Evolutionary conservation across 495 filamentous ascomycete genomes (phyloP).

Genomic region (Aspergillus olivimuriae): DNA sequence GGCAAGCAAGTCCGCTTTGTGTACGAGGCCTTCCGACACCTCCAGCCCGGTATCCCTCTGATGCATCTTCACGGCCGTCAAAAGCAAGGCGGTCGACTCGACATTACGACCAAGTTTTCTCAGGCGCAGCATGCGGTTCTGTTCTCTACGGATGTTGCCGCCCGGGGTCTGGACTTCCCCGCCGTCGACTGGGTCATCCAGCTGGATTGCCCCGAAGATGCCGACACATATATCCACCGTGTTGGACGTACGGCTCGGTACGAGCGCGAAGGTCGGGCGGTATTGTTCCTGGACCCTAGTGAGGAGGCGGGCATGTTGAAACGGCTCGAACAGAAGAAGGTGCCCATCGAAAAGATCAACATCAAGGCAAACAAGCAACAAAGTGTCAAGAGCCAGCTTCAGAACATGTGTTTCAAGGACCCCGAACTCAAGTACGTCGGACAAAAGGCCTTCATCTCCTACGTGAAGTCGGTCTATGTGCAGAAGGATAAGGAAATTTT

Average conservation of each 20-base stretch:
- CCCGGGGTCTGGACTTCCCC: constrained; percentile 90
- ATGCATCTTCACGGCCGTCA: constrained; percentile 92
- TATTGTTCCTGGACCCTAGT: constrained; percentile 85
- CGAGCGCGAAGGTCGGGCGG: constrained; percentile 77
- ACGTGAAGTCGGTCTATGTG: constrained; percentile 72
- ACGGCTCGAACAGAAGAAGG: constrained; percentile 77
- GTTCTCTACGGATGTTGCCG: constrained; percentile 92
- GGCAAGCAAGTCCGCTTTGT: constrained; percentile 96
- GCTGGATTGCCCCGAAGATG: constrained; percentile 90
- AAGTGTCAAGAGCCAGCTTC: constrained; percentile 72
- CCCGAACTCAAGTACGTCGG: constrained; percentile 91
- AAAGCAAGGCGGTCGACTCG: constrained; percentile 79
- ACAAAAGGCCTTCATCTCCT: constrained; percentile 91
- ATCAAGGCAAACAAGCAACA: constrained; percentile 85
- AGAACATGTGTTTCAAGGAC: constrained; percentile 92
- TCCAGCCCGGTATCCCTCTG: constrained; percentile 94
- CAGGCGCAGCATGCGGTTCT: constrained; percentile 74
- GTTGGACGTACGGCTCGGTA: constrained; percentile 94
- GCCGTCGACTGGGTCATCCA: constrained; percentile 98
- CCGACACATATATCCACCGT: constrained; percentile 95
- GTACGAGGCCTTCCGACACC: constrained; percentile 84
- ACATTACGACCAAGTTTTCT: constrained; percentile 78
- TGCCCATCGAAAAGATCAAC: constrained; percentile 77
- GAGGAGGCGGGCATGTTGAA: constrained; percentile 84
- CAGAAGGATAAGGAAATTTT: constrained; percentile 94